Evolutionary conservation across 768 basidiomycete species (phyloP).

Genomic region (Boletus eberwhitei): DNA sequence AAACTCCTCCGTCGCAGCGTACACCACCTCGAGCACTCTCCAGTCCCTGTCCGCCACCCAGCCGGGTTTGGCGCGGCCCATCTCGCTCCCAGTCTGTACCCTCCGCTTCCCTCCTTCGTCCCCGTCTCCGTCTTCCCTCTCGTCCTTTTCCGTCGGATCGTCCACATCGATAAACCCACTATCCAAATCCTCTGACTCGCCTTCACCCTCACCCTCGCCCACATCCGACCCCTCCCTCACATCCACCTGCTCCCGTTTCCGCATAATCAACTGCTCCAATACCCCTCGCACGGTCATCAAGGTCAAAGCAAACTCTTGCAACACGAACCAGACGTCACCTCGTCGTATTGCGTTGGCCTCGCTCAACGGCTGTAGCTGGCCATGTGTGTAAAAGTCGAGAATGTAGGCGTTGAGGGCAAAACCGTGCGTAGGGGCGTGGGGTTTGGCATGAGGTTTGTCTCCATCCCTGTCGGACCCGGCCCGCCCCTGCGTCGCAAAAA

Average conservation of each 20-base stretch:
- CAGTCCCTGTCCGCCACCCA: slow-evolving; percentile 48
- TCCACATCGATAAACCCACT: slow-evolving; percentile 31
- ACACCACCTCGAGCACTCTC: slow-evolving; percentile 52
- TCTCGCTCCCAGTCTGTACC: neutral
- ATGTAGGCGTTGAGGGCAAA: slow-evolving; percentile 60
- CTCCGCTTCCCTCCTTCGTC: slow-evolving; percentile 18
- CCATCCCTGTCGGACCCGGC: neutral
- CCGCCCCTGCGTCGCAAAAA: slow-evolving; percentile 27
- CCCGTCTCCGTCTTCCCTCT: slow-evolving; percentile 13
- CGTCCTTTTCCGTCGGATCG: slow-evolving; percentile 29
- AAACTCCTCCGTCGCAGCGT: slow-evolving; percentile 46
- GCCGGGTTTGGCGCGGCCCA: slow-evolving; percentile 27
- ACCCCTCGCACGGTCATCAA: slow-evolving; percentile 47
- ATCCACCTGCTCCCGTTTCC: slow-evolving; percentile 19
- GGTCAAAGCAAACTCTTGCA: slow-evolving; percentile 56
- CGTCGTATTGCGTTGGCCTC: slow-evolving; percentile 55
- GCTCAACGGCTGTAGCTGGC: slow-evolving; percentile 47
- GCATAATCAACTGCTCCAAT: slow-evolving; percentile 45
- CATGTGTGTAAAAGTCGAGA: slow-evolving; percentile 67
- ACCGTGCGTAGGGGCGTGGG: neutral
- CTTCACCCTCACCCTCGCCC: slow-evolving; percentile 11
- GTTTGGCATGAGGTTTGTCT: neutral
- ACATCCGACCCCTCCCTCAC: slow-evolving; percentile 10
- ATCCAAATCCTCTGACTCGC: slow-evolving; percentile 24
- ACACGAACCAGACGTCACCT: slow-evolving; percentile 62